Conservation (phyloP, 2,329 filamentous ascomycete species). For the Furcasterigmium furcatum region DNA sequence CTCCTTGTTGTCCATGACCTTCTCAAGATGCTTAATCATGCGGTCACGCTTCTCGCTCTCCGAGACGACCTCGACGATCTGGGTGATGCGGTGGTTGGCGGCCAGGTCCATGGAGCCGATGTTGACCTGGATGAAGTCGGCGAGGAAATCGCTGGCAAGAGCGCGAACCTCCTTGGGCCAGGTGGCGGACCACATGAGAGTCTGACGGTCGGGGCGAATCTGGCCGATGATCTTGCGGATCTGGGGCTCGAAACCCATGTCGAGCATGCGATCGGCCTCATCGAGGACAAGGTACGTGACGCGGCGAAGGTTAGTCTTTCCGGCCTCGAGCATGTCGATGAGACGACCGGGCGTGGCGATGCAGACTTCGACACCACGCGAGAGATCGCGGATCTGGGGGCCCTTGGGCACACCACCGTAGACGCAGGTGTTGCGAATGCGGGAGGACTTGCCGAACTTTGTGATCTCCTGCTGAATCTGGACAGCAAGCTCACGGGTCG, state of each 20-base stretch:
- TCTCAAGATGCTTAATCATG: conserved; percentile 97
- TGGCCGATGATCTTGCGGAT: conserved; percentile 98
- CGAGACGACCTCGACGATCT: conserved; percentile 93
- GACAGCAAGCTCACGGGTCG: conserved; percentile 95
- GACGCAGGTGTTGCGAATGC: conserved; percentile 97
- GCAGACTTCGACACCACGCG: conserved; percentile 94
- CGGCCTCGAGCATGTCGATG: conserved; percentile 97
- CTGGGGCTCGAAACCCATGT: conserved; percentile 99
- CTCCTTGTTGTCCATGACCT: conserved; percentile 92
- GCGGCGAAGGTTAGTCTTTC: conserved; percentile 96
- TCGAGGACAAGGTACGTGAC: conserved; percentile 98
- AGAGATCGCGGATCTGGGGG: conserved; percentile 91
- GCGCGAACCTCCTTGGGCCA: conserved; percentile 99
- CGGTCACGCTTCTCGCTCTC: conserved; percentile 97
- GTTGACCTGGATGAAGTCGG: conserved; percentile 98
- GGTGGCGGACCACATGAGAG: conserved; percentile 99
- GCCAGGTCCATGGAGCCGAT: conserved; percentile 94
- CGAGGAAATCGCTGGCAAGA: conserved; percentile 84
- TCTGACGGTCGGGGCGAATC: conserved; percentile 97
- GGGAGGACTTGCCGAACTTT: conserved; percentile 97
- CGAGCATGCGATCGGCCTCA: conserved; percentile 98
- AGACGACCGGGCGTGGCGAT: conserved; percentile 97
- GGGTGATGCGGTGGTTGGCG: conserved; percentile 96
- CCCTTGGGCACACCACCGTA: conserved; percentile 99
- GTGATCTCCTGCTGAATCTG: conserved; percentile 99